Base-by-base conservation (phyloP, 768 basidiomycete genomes). In the Mycena vitilis region DNA sequence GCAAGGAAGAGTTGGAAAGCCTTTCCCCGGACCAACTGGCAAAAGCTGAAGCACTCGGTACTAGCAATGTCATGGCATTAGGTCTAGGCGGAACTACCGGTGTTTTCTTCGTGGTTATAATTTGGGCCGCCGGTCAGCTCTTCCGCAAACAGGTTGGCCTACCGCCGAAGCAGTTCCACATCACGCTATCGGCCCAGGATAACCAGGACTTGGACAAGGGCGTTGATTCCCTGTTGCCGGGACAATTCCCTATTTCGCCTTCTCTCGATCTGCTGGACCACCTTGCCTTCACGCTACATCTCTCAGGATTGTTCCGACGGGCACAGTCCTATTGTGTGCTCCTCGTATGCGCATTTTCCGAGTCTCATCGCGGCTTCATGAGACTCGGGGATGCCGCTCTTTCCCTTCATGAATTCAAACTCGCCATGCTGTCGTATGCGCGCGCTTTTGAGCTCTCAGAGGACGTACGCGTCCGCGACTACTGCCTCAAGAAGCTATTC, bases 371-470 rank as follows among this genome's bases (percentile, higher is more conserved):
- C 67, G 86, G 87, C 0, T 88, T 83, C 69, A 76, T 89, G 18
- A 77, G 89, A 57, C 76, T 88, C 10, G 88, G 77, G 23, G 87
- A 88, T 66, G 78, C 83, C 12, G 79, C 85, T 6, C 71, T 82
- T 16, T 71, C 74, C 38, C 66, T 74, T 7, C 73, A 74, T 5
- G 71, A 74, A 20, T 73, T 75, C 67, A 89, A 89, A 72, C 78
- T 87, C 15, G 83, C 87, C 0, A 89, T 89, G 86, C 78, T 89
- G 7, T 80, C 86, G 0, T 89, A 82, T 70, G 87, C 83, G n/a
- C 80, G 79, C 51, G 83, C 84, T 6, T 83, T 83, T 65, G 78
- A 83, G 12, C 81, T 81, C 16, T 73, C 81, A 2, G 60, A 73
- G 5, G 83, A 85, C 45, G 67, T 73, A 8, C 84, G 82, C 66